phyloP scores from a whole-genome alignment of 805 yeast species.

The Lipomyces chichibuensis region DNA sequence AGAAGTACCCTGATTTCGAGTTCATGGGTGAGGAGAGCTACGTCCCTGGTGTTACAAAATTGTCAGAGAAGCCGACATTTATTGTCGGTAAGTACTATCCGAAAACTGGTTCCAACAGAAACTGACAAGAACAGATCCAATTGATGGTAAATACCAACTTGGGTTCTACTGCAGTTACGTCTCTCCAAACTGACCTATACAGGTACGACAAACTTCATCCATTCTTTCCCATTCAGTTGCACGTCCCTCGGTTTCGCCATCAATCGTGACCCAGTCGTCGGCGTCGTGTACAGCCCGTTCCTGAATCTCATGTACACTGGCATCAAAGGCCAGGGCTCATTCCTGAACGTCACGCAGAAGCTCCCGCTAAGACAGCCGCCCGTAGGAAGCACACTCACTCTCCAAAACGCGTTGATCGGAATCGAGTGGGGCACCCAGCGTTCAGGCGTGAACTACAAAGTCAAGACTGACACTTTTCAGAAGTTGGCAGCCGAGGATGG shows the following conservation, averaged over 20 bases:
- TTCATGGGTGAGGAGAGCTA: conserved; percentile 68
- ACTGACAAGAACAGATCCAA: conserved; percentile 32
- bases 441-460: conserved; percentile 52
- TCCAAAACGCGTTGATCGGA: conserved; percentile 59
- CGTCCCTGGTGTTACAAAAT: conserved; percentile 52
- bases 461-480: conserved; percentile 54
- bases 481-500: conserved; percentile 55
- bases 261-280: conserved; percentile 56
- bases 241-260: conserved; percentile 62
- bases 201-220: conserved; percentile 68
- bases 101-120: neutral
- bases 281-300: conserved; percentile 68
- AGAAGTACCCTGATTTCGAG: conserved; percentile 52
- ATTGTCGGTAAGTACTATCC: conserved; percentile 56
- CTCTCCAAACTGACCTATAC: neutral
- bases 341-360: conserved; percentile 49
- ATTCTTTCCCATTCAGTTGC: conserved; percentile 63
- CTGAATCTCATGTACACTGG: conserved; percentile 57
- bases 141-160: conserved; percentile 30
- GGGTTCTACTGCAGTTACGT: neutral
- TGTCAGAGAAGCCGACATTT: conserved; percentile 60
- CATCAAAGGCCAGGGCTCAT: conserved; percentile 60
- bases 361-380: conserved; percentile 46
- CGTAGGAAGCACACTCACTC: conserved; percentile 43
- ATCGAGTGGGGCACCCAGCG: conserved; percentile 67